Evolutionary conservation across 164 flowering plant species (phyloP).

Genomic region (Sextonia rubra): DNA sequence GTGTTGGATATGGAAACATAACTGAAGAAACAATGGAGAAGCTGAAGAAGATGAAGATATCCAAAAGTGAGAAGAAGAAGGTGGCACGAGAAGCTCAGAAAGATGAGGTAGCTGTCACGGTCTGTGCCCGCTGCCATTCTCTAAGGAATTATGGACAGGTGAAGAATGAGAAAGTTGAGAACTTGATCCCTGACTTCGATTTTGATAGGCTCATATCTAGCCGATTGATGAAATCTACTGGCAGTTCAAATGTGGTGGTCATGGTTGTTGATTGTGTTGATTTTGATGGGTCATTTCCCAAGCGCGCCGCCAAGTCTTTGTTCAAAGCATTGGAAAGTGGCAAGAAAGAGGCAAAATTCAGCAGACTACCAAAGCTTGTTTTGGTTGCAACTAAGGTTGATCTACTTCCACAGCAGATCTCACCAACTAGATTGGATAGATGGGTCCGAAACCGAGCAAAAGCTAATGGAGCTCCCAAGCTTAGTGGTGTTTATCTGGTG

Average conservation of each 20-base stretch:
- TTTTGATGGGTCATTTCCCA: constrained; percentile 97
- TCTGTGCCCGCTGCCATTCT: constrained; percentile 94
- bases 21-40: constrained; percentile 58
- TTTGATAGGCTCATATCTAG: constrained; percentile 75
- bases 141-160: constrained; percentile 92
- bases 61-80: constrained; percentile 75
- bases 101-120: constrained; percentile 49
- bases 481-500: constrained; percentile 81
- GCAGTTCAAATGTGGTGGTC: constrained; percentile 65
- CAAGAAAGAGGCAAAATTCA: constrained; percentile 33
- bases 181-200: constrained; percentile 95
- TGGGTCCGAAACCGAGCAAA: constrained; percentile 93
- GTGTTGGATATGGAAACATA: constrained; percentile 82
- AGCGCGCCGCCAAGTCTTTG: constrained; percentile 73
- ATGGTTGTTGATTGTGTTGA: constrained; percentile 98
- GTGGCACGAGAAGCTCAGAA: constrained; percentile 48
- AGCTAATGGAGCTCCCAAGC: constrained; percentile 81
- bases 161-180: constrained; percentile 75
- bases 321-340: constrained; percentile 61
- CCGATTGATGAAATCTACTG: constrained; percentile 65
- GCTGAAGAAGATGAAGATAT: constrained; percentile 39
- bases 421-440: constrained; percentile 81
- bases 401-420: constrained; percentile 82
- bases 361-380: constrained; percentile 73
- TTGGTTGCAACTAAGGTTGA: constrained; percentile 95